These are phyloP conservation scores for Exophiala sideris DNA, from an alignment of 2,329 filamentous ascomycete genomes.

Conservation along the genomic window DNA sequence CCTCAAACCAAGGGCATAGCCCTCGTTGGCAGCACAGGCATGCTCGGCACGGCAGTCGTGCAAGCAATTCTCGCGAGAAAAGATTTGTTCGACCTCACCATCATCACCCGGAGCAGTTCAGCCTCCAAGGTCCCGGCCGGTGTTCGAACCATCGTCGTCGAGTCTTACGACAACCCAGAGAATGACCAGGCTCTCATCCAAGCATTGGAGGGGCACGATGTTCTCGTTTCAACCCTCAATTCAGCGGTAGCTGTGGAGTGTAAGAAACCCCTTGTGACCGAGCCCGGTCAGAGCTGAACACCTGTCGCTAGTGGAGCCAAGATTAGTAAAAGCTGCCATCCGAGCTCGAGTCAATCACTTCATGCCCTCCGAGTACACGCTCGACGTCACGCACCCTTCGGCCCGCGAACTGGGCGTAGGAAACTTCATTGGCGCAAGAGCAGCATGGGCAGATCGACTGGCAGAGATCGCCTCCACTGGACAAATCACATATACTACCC, in stretches of 20 bases:
- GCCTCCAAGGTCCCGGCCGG: not conserved
- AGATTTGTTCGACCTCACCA: not conserved
- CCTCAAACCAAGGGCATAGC: not conserved
- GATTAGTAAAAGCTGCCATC: not conserved
- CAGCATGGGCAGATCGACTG: not conserved
- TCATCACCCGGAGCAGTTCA: not conserved
- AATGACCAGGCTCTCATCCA: not conserved
- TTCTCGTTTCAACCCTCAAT: not conserved
- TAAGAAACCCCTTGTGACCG: not conserved
- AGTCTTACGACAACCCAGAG: not conserved
- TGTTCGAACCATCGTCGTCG: not conserved
- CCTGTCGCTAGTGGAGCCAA: not conserved
- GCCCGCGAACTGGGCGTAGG: not conserved
- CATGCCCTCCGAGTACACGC: constrained; percentile 1
- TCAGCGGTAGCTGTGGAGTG: not conserved
- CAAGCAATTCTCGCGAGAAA: not conserved
- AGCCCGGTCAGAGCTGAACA: no score
- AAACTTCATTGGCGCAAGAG: not conserved
- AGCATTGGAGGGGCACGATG: not conserved
- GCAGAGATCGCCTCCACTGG: not conserved
- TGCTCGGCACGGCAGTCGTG: not conserved
- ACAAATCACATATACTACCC: not conserved
- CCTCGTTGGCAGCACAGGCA: not conserved
- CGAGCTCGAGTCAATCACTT: not conserved
- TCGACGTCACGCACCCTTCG: not conserved